Base-by-base conservation (phyloP, 2,329 filamentous ascomycete species). In the Pyricularia sp. region DNA sequence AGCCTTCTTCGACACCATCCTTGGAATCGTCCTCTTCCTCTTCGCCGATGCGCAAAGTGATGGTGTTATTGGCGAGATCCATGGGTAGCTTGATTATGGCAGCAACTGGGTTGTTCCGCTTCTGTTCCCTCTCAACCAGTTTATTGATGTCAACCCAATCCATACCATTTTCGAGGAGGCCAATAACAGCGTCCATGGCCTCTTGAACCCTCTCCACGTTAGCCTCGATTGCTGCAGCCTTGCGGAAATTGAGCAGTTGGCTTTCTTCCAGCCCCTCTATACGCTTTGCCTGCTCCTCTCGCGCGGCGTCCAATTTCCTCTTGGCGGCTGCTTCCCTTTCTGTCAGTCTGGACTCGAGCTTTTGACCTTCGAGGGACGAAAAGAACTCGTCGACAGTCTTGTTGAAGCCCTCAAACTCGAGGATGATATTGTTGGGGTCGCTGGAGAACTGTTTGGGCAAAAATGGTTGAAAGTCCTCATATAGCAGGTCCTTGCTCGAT, bases 401-500 rank as follows among this genome's bases (percentile, higher is more conserved):
- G 75, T 97, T 97, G 79, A 96, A 97, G 10, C 87, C 89, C 7
- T 91, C 83, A 69, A 93, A 92, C 64, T 90, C 84, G 13, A 97
- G 72, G 19, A 96, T 85, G 3, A 85, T 83, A 28, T 88, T 83
- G 0, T 81, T 77, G 0, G 85, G 78, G 65, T 92, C 86, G 7
- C 83, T 80, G 67, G 87, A 84, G 67, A 96, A 89, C 69, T 97
- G 93, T 26, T 82, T 79, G 0, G 94, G 94, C 53, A 88, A 79
- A 74, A 97, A 97, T 0, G 94, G 94, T 70, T 97, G 93, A 70
- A 97, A 97, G 71, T 99, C 94, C 65, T 97, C 90, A 72, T 97
- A 99, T 1, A 96, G 78, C 6, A 94, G 73, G 60, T 72, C 66
- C 28, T 59, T 64, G 65, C 35, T 9, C 64, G 64, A 8, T 53